phyloP scores from a whole-genome alignment of 2,329 filamentous ascomycete species.

The Neofusicoccum sp. region DNA sequence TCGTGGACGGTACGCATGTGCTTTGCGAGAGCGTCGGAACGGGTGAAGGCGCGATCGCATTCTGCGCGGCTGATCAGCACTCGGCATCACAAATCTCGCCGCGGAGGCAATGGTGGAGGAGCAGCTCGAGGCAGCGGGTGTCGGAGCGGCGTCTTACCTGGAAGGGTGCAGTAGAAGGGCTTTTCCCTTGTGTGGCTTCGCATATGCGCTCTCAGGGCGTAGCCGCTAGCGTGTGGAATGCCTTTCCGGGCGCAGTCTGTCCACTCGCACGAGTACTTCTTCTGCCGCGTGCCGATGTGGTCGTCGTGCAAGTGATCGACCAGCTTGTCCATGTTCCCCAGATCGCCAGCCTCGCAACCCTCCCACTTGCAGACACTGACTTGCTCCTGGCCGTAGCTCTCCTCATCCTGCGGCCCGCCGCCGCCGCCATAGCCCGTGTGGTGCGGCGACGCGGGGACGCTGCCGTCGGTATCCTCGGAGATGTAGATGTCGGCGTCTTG shows the following conservation, averaged over 20 bases:
- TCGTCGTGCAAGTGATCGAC: constrained; percentile 71
- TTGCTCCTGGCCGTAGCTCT: constrained; percentile 40
- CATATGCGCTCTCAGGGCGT: constrained; percentile 96
- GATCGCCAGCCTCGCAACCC: constrained; percentile 51
- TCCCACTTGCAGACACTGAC: constrained; percentile 55
- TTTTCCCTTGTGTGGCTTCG: constrained; percentile 97
- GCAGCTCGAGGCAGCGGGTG: not conserved
- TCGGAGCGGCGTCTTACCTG: constrained; percentile 62
- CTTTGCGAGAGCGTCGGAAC: constrained; percentile 93
- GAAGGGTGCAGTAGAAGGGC: constrained; percentile 94
- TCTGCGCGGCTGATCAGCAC: constrained; percentile 56
- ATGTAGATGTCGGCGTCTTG: constrained; percentile 64
- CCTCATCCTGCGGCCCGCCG: constrained; percentile 31
- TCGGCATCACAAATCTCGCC: not conserved
- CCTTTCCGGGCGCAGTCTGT: constrained; percentile 85
- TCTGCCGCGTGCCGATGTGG: constrained; percentile 90
- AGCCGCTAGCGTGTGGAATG: constrained; percentile 89
- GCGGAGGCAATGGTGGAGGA: not conserved
- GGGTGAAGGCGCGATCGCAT: constrained; percentile 94
- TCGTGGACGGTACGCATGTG: constrained; percentile 99
- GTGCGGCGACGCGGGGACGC: constrained; percentile 59
- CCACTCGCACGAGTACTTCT: constrained; percentile 99
- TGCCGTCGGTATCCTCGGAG: constrained; percentile 88
- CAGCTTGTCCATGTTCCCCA: constrained; percentile 55
- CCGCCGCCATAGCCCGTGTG: constrained; percentile 45